These are phyloP conservation scores for Xanthoconium separans DNA, from an alignment of 1,284 basidiomycete species.

Conservation along the genomic window DNA sequence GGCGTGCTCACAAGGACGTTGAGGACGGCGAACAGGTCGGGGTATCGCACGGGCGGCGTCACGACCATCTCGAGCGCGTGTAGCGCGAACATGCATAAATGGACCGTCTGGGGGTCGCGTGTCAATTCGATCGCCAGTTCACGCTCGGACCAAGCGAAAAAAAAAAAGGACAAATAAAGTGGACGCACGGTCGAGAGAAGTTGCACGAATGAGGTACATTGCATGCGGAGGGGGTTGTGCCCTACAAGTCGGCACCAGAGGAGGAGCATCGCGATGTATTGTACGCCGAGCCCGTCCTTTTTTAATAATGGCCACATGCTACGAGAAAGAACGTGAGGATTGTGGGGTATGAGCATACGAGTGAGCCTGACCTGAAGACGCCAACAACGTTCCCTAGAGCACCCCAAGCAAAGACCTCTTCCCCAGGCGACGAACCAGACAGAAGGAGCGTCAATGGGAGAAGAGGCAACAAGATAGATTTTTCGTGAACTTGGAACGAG, in stretches of 20 bases:
- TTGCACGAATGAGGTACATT: conserved; percentile 47
- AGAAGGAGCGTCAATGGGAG: conserved; percentile 82
- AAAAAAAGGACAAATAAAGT: background rate
- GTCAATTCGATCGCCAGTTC: conserved; percentile 1
- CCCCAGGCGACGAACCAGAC: conserved; percentile 58
- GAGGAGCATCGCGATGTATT: conserved; percentile 65
- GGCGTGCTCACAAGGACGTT: conserved; percentile 84
- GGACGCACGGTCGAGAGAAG: conserved; percentile 57
- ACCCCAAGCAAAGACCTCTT: conserved; percentile 75
- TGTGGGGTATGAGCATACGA: background rate
- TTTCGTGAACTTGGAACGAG: conserved; percentile 96
- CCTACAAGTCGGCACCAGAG: conserved; percentile 87
- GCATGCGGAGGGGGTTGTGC: conserved; percentile 57
- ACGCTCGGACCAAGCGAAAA: background rate
- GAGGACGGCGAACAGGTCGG: conserved; percentile 83
- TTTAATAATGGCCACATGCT: conserved; percentile 92
- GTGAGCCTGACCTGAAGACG: conserved; percentile 70
- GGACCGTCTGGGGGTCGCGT: conserved; percentile 47
- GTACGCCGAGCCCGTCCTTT: conserved; percentile 75
- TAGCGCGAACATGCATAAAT: conserved; percentile 53
- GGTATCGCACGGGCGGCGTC: conserved; percentile 69
- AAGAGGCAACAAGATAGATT: conserved; percentile 86
- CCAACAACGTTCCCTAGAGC: conserved; percentile 84
- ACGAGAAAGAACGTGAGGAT: background rate
- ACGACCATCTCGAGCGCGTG: conserved; percentile 67